Evolutionary conservation across 768 basidiomycete genomes (phyloP), one percentile per base, ranked within the genome.

Genomic region (Kwoniella newhampshirensis): DNA sequence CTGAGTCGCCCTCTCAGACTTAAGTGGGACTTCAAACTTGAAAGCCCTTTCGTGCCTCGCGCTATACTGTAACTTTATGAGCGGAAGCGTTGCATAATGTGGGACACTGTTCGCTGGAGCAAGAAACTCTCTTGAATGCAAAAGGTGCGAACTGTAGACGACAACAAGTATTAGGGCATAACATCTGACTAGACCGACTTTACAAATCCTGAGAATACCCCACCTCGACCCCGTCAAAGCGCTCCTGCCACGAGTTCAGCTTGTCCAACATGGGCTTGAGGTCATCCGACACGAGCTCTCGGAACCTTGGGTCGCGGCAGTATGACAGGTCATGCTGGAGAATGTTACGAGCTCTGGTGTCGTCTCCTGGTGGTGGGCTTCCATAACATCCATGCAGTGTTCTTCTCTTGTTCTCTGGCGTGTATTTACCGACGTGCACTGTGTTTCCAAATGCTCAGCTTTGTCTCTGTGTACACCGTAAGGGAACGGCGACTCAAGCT

Each of bases 371-470:
- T 3, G 79, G 77, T 57, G 85, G 82, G 2, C 87, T 86, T 72
- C 87, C 83, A 43, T 79, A 82, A 23, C 56, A 20, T 0, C 81
- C 87, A 62, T 89, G 88, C 5, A 90, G 79, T 2, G 88, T 89
- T 26, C 84, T 83, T 2, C 88, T 80, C 30, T 74, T 77, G 20
- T 72, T 69, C 18, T 71, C 71, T 0, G 81, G 77, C 56, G 79
- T 80, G 71, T 89, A 89, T 5, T 81, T 79, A 4, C 84, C 87
- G 53, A 86, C 86, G 64, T 89, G 88, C 9, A 89, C 78, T 54
- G 30, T 8, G 21, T 21, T 21, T 17, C 17, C 15, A 23, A 8
- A 17, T 25, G 8, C 13, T 21, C 6, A 46, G 27, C 21, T 12
- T 15, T 9, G 12, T 46, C 8, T 46, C 30, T 36, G n/a, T 45